These are phyloP conservation scores for Corylus heterophylla DNA, from an alignment of 306 rosid species.

Conservation along the genomic window DNA sequence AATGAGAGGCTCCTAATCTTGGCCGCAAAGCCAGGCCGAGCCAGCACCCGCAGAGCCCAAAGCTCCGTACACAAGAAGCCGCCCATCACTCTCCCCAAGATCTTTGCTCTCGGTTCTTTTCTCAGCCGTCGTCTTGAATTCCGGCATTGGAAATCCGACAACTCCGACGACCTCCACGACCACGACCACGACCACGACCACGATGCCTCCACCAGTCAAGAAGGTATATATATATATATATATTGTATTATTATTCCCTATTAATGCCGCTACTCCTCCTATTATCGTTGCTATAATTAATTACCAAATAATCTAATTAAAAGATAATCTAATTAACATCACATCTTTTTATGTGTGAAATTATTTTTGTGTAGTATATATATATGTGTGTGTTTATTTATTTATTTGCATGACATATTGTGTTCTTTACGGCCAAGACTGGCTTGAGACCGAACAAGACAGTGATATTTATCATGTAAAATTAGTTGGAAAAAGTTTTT, in stretches of 20 bases:
- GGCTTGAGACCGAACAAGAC: too few species aligned
- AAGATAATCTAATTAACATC: background rate
- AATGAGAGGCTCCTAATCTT: constrained; percentile 73
- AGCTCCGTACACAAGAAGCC: constrained; percentile 34
- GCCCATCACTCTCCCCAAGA: constrained; percentile 63
- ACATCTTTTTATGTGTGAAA: background rate
- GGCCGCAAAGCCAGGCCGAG: constrained; percentile 62
- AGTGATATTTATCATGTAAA: background rate
- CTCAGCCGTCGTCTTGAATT: constrained; percentile 72
- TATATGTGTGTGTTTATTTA: too few species aligned
- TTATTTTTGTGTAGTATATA: background rate
- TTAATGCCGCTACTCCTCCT: background rate
- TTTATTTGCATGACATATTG: background rate
- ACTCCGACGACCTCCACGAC: background rate
- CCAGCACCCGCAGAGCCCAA: constrained; percentile 30
- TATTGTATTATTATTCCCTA: background rate
- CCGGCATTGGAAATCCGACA: constrained; percentile 57
- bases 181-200: constrained; percentile 22
- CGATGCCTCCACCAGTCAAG: constrained; percentile 78
- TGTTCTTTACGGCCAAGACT: background rate
- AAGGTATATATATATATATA: constrained; percentile 48
- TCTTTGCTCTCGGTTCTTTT: constrained; percentile 81
- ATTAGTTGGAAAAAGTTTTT: background rate
- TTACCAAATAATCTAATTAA: background rate
- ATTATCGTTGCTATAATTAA: background rate